These are phyloP conservation scores for Solanum verrucosum DNA, from an alignment of 257 asterid genomes.

Conservation along the genomic window DNA sequence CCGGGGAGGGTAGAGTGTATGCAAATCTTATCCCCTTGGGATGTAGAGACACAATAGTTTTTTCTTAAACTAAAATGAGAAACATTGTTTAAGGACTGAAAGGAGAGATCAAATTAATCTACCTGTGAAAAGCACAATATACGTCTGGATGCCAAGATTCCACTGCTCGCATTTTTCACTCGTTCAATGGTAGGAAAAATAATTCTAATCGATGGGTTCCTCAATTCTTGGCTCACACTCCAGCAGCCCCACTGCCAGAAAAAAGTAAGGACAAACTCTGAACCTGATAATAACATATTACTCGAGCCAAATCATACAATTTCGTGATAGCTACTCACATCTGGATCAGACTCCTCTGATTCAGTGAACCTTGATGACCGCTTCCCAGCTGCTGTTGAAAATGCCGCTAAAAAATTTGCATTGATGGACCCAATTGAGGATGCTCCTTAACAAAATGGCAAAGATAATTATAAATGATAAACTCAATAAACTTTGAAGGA, in stretches of 20 bases:
- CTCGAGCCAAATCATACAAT: conserved; percentile 3
- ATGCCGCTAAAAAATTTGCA: conserved; percentile 81
- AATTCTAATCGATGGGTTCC: conserved; percentile 61
- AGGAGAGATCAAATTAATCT: not conserved
- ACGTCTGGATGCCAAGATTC: conserved; percentile 55
- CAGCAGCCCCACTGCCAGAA: conserved; percentile 90
- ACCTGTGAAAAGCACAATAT: conserved; percentile 89
- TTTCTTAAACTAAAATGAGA: not conserved
- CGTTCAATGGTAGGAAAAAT: conserved; percentile 76
- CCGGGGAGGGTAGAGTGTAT: not conserved
- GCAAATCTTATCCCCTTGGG: not conserved
- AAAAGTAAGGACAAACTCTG: not conserved
- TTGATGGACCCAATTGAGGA: conserved; percentile 76
- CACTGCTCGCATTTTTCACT: conserved; percentile 57
- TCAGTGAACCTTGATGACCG: conserved; percentile 48
- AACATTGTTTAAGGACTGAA: not conserved
- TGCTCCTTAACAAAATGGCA: conserved; percentile 39
- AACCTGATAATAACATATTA: not conserved
- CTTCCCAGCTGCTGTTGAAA: conserved; percentile 91
- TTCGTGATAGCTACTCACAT: conserved; percentile 29
- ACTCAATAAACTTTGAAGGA: not conserved
- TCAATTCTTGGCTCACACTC: conserved; percentile 80
- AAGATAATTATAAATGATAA: not conserved
- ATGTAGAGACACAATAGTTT: not conserved
- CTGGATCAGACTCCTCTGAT: conserved; percentile 90